phyloP scores from a whole-genome alignment of 257 asterid genomes.

The Phtheirospermum japonicum region DNA sequence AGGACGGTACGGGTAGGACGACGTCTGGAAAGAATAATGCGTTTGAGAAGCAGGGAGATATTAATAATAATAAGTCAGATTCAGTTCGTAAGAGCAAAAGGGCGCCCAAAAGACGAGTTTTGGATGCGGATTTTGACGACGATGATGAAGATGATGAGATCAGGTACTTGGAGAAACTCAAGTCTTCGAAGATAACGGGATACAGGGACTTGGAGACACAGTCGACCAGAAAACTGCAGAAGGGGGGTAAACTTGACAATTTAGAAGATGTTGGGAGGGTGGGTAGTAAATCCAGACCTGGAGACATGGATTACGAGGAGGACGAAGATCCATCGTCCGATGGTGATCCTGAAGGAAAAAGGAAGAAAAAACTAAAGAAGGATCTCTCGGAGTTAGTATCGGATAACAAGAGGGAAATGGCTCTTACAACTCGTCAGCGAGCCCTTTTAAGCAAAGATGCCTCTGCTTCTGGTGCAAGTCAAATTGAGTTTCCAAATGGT shows the following conservation, averaged over 20 bases:
- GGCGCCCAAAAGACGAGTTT: slow-evolving; percentile 70
- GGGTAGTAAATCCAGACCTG: slow-evolving; percentile 47
- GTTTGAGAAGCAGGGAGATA: slow-evolving; percentile 48
- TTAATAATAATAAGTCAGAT: slow-evolving; percentile 39
- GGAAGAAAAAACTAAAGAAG: slow-evolving; percentile 59
- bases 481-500: slow-evolving; percentile 78
- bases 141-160: slow-evolving; percentile 86
- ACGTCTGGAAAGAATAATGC: slow-evolving; percentile 39
- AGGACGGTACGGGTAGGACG: slow-evolving; percentile 50
- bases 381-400: slow-evolving; percentile 55
- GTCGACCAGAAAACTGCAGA: slow-evolving; percentile 40
- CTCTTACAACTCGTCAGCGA: slow-evolving; percentile 89
- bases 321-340: slow-evolving; percentile 58
- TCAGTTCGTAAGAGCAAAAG: slow-evolving; percentile 87
- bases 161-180: slow-evolving; percentile 83
- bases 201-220: slow-evolving; percentile 53
- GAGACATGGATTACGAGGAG: slow-evolving; percentile 61
- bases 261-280: slow-evolving; percentile 44
- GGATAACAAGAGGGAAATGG: slow-evolving; percentile 70
- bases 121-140: slow-evolving; percentile 71
- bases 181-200: slow-evolving; percentile 53
- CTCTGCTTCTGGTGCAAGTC: slow-evolving; percentile 41
- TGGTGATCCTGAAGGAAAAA: slow-evolving; percentile 54
- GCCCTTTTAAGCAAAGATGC: slow-evolving; percentile 66
- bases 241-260: slow-evolving; percentile 44